Evolutionary conservation across 768 basidiomycete species (phyloP).

Genomic region (Dioszegia hungarica): DNA sequence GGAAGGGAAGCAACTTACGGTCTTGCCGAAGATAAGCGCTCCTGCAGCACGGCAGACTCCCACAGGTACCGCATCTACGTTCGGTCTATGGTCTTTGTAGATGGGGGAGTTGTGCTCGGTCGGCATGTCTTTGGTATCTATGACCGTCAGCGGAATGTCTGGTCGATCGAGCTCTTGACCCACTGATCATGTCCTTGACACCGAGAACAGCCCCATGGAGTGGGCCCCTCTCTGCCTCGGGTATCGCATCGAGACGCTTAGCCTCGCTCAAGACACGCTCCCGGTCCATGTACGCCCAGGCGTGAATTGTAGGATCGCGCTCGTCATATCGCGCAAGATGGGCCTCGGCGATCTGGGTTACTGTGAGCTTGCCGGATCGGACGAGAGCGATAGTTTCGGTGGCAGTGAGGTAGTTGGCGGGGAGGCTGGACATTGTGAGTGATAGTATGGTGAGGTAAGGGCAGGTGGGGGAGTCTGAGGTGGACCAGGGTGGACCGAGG

Average conservation of each 20-base stretch:
- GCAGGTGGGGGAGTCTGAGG: too few relatives aligned
- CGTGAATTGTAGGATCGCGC: slow-evolving; percentile 18
- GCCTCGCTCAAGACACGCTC: slow-evolving; percentile 22
- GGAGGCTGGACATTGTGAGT: neutral
- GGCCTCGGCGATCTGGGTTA: slow-evolving; percentile 20
- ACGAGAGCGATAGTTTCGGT: slow-evolving; percentile 21
- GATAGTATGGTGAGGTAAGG: too few relatives aligned
- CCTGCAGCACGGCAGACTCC: slow-evolving; percentile 34
- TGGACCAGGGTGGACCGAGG: too few relatives aligned
- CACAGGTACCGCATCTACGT: slow-evolving; percentile 34
- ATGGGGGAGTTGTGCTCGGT: slow-evolving; percentile 41
- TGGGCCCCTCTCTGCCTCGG: slow-evolving; percentile 22
- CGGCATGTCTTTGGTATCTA: slow-evolving; percentile 43
- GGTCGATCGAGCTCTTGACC: neutral
- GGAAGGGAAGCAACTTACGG: slow-evolving; percentile 12
- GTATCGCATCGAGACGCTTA: slow-evolving; percentile 21
- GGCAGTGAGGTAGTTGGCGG: slow-evolving; percentile 25
- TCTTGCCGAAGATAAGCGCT: slow-evolving; percentile 38
- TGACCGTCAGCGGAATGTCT: neutral
- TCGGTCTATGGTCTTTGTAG: slow-evolving; percentile 29
- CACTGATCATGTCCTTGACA: slow-evolving; percentile 39
- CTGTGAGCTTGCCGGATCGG: slow-evolving; percentile 9
- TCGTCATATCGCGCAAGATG: slow-evolving; percentile 23
- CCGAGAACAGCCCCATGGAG: slow-evolving; percentile 28
- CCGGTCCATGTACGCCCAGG: slow-evolving; percentile 28